phyloP scores from a whole-genome alignment of 371 early-diverging fungal species.

The Zychaea mexicana region DNA sequence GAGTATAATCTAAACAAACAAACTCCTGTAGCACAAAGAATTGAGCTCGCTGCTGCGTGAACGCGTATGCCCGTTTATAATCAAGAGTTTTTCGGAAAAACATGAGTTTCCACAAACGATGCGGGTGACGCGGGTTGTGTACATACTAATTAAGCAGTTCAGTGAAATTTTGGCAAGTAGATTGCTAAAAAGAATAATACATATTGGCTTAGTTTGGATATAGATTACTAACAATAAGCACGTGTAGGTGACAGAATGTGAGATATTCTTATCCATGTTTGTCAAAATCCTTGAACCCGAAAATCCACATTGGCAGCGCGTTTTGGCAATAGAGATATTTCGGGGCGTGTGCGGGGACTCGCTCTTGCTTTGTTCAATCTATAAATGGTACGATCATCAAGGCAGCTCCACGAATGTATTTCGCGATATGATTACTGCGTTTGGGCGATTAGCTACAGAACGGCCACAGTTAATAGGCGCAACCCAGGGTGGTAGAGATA shows the following conservation, averaged over 20 bases:
- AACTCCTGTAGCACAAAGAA: constrained; percentile 63
- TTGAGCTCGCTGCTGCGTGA: constrained; percentile 75
- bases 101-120: constrained; percentile 84
- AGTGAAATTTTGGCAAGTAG: constrained; percentile 65
- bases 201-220: neutral
- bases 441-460: constrained; percentile 81
- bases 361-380: constrained; percentile 67
- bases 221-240: neutral
- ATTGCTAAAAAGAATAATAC: too few relatives aligned
- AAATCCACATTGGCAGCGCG: constrained; percentile 84
- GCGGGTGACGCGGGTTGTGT: constrained; percentile 83
- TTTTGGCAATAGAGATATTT: constrained; percentile 87
- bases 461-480: constrained; percentile 71
- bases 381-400: constrained; percentile 74
- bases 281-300: constrained; percentile 81
- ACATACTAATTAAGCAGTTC: constrained; percentile 81
- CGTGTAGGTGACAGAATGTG: constrained; percentile 81
- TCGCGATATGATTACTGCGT: constrained; percentile 77
- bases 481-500: constrained; percentile 53
- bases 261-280: constrained; percentile 90
- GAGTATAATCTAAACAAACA: neutral
- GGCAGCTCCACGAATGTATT: constrained; percentile 76
- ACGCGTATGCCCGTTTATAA: constrained; percentile 85
- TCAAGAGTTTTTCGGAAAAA: constrained; percentile 88
- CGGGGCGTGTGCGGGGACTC: constrained; percentile 69